A percentile compares a stretch with the other conserved stretches of the same genome.
phyloP scores from a whole-genome alignment of 1,284 basidiomycete species.

The Ustilago bromivora region DNA sequence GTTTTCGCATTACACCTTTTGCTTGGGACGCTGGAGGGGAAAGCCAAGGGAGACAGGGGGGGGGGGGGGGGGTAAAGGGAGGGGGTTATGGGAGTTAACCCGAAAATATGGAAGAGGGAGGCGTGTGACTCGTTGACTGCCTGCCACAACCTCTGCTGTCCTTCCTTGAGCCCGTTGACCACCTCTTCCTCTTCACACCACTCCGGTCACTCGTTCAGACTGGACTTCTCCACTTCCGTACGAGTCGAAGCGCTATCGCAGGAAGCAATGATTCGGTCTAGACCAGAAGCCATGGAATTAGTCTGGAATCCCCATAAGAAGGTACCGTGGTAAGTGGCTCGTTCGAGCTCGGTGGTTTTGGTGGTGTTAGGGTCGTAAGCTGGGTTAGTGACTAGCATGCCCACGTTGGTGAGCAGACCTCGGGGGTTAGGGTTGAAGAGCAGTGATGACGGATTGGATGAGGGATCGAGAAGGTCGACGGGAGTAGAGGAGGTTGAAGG shows the following conservation, averaged over 20 bases:
- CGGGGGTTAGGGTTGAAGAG: slow-evolving; percentile 71
- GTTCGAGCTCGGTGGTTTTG: slow-evolving; percentile 70
- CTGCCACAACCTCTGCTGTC: slow-evolving; percentile 71
- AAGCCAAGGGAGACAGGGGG: no score
- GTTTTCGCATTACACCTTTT: no score
- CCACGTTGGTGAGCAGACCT: slow-evolving; percentile 72
- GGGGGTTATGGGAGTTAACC: background rate
- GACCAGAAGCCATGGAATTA: slow-evolving; percentile 72
- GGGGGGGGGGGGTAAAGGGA: no score
- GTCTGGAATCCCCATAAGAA: slow-evolving; percentile 73
- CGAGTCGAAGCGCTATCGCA: slow-evolving; percentile 63
- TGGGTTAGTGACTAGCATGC: slow-evolving; percentile 72
- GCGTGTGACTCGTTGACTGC: slow-evolving; percentile 69
- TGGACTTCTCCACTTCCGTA: slow-evolving; percentile 41
- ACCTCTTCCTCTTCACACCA: slow-evolving; percentile 71
- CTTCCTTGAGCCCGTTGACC: slow-evolving; percentile 65
- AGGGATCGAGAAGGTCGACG: slow-evolving; percentile 68
- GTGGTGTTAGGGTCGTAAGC: slow-evolving; percentile 71
- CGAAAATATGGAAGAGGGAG: background rate
- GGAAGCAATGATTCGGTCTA: slow-evolving; percentile 70
- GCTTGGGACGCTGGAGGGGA: no score
- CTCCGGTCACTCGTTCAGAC: slow-evolving; percentile 48
- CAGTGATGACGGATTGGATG: slow-evolving; percentile 70
- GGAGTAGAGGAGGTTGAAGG: slow-evolving; percentile 71
- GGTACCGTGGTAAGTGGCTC: slow-evolving; percentile 72